Evolutionary conservation across 2,329 filamentous ascomycete genomes (phyloP), one percentile per base, ranked within the genome.

Genomic region (Microdochium bolleyi): DNA sequence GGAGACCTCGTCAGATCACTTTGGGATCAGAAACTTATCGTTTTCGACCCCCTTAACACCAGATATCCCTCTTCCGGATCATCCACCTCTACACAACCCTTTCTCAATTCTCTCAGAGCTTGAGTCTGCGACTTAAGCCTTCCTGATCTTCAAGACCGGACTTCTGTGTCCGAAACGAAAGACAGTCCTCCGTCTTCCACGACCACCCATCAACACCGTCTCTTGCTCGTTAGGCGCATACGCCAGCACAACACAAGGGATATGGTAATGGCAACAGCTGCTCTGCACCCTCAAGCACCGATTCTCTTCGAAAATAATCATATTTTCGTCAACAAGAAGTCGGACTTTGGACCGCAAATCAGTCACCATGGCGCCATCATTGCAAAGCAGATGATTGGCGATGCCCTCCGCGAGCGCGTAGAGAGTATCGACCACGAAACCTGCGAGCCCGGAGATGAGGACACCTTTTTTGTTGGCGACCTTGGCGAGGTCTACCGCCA

Each of bases 401-500:
- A 90, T 67, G 89, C 92, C 67, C 79, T 99, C 68, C 89, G 90
- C 77, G 82, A 87, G 64, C 91, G 89, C 61, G 88, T 96, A 60
- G 82, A 89, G 67, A 81, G 77, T 65, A 86, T 99, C 69, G 85
- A 99, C 74, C 83, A 89, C 64, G 89, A 97, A 68, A 79, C 79
- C 63, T 99, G 94, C 74, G 88, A 89, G 60, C 83, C 91, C 50
- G 94, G 94, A 61, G 94, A 95, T 54, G 94, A 99, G 75, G 94
- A 97, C 73, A 88, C 94, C 55, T 99, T 99, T 75, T 99, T 95
- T 73, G 92, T 99, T 63, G 92, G 91, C 64, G 94, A 99, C 76
- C 84, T 99, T 65, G 94, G 94, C 73, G 91, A 97, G 76, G 88
- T 99, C 69, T 99, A 99, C 75, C 90, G 94, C 73, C 94, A 99